Base-by-base conservation (phyloP, 2,329 filamentous ascomycete genomes). In the Fusarium sp. region DNA sequence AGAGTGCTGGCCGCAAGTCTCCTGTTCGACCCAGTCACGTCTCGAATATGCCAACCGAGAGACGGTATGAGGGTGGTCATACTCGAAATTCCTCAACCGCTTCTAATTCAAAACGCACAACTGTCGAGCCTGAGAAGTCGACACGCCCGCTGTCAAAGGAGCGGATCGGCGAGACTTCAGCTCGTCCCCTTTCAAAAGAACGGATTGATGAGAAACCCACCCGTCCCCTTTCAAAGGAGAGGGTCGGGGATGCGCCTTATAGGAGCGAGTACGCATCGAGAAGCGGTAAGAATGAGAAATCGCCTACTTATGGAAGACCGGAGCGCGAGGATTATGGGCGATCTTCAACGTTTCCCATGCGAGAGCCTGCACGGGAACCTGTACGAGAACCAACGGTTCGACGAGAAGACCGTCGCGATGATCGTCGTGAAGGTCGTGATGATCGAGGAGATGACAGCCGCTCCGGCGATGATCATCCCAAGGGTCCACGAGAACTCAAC, bases 401-500 rank as follows among this genome's bases (percentile, higher is more conserved):
- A 24, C 65, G 65, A 20, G 65, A 67, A 28, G 61, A 65, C 14
- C 54, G 61, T 15, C 58, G 58, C 19, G 62, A 65, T 39, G 44
- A 73, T 6, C 60, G 60, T 19, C 58, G 58, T 26, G 62, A 65
- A 28, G 44, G 74, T 6, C 72, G 75, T 15, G 76, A 78, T n/a
- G 77, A 77, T 8, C 67, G 67, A 21, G 66, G 50, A 6, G 67
- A 69, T 5, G 70, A 73, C 21, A 80, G 74, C 19, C 77, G 78
- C 32, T 81, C 80, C 4, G 79, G 77, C 24, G 81, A 82, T 20
- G 82, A 83, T 11, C 71, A 76, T 30, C 62, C 74, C 12, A 78
- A 74, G 54, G 71, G 69, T 4, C 67, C 74, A 20, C 65, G 75
- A 55, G 46, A 75, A 55, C 50, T 75, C 36, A 69, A 71, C 9